Conservation (phyloP, 352 stramenopile genomes). For the Pythium insidiosum region DNA sequence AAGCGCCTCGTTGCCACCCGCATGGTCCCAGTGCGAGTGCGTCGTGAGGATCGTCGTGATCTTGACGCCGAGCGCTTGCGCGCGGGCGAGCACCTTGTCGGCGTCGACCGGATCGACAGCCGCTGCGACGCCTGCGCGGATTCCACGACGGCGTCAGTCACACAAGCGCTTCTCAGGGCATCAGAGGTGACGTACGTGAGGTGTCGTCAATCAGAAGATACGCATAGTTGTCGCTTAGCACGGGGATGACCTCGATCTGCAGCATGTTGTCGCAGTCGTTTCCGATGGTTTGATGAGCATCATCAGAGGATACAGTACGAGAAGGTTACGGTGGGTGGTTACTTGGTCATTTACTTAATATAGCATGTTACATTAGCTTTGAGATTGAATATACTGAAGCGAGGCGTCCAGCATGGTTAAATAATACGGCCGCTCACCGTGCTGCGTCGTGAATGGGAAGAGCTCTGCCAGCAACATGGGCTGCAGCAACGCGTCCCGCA, state of each 20-base stretch:
- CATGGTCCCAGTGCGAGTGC: constrained; percentile 89
- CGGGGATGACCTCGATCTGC: constrained; percentile 71
- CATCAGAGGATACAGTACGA: not conserved
- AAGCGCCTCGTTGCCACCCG: constrained; percentile 81
- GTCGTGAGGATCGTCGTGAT: constrained; percentile 88
- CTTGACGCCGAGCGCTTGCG: constrained; percentile 42
- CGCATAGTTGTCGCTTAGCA: constrained; percentile 90
- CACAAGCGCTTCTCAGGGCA: not conserved
- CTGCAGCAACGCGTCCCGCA: constrained; percentile 14
- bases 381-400: constrained; percentile 20
- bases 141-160: not conserved
- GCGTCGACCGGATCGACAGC: constrained; percentile 87
- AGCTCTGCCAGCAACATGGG: constrained; percentile 19
- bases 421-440: constrained; percentile 32
- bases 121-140: constrained; percentile 41
- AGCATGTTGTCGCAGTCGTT: constrained; percentile 5
- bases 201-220: constrained; percentile 78
- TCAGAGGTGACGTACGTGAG: constrained; percentile 16
- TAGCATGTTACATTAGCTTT: not conserved
- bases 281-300: constrained; percentile 5
- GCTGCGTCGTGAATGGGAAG: constrained; percentile 19
- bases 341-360: not conserved
- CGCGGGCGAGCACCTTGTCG: constrained; percentile 60
- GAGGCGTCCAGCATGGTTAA: constrained; percentile 37
- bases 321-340: not conserved